Evolutionary conservation across 345 rosid species (phyloP), one percentile per base, ranked within the genome.

Genomic region (Sonneratia alba): DNA sequence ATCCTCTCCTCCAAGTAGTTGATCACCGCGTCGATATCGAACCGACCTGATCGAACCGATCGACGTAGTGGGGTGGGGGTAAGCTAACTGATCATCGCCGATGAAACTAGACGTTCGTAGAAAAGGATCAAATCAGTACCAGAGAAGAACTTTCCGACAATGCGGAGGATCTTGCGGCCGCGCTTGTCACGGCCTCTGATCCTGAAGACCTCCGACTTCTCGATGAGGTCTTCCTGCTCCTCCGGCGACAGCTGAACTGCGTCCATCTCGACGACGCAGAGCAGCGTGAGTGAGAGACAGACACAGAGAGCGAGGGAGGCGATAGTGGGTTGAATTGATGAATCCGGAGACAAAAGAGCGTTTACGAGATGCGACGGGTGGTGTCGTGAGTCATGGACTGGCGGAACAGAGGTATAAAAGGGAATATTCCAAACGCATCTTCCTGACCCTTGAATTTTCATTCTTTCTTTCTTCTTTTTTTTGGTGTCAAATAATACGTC

Each of bases 1-100:
- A 87, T 71, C 62, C 74, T 78, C 55, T 79, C 84, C 78, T 73
- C 84, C 87, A 87, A 72, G 51, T 87, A 85, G 63, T 74, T 82
- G 68, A 79, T 83, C 83, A 84, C 49, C 38, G 62, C 83, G 56
- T 83, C 89, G 70, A 80, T 79, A 72, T 81, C 80, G 16, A 55
- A 67, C 80, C 83, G 77, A 32, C 82, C 94, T 89, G 71, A 32
- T 32, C 16, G 0, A 13, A 64, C 13, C 7, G 15, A 0, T 10
- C 47, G 32, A 57, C 57, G 18, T 12, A 18, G 3, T 2, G 51
- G 9, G 0, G 51, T 3, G 0, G 8, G 27, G 22, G 18, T 1
- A 0, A 36, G 37, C 38, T 36, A 43, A 45, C 32, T 4, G 47
- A 37, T 43, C 22, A 43, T 19, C 45, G 68, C 13, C 22, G 16